These are phyloP conservation scores for Nannochloropsis oceanica DNA, from an alignment of 108 stramenopile species.

Conservation along the genomic window DNA sequence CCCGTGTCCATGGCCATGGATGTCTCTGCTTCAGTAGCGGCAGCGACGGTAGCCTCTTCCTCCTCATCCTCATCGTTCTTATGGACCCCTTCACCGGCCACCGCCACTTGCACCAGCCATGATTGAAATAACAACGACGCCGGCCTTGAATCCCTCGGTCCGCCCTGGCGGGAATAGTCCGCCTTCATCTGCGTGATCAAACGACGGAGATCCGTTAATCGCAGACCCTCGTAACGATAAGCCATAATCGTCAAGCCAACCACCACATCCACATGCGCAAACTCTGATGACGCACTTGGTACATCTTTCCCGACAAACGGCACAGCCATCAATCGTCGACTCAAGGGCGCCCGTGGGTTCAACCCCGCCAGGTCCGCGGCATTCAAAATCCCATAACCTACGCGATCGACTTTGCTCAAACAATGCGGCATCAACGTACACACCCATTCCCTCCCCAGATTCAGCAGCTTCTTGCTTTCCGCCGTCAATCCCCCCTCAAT, in stretches of 20 bases:
- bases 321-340: conserved; percentile 19
- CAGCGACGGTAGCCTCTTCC: neutral
- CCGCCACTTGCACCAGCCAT: neutral
- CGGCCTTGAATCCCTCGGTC: neutral
- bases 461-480: conserved; percentile 21
- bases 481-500: neutral
- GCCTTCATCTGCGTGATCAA: neutral
- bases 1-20: neutral
- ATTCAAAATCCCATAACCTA: conserved; percentile 24
- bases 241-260: conserved; percentile 29
- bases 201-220: neutral
- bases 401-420: conserved; percentile 25
- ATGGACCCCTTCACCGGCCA: neutral
- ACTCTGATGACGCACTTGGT: conserved; percentile 20
- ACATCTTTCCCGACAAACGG: conserved; percentile 36
- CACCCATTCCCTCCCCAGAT: conserved; percentile 13
- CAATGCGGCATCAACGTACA: conserved; percentile 17
- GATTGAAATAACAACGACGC: neutral
- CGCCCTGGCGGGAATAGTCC: neutral
- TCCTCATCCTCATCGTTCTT: neutral
- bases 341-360: neutral
- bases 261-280: conserved; percentile 28
- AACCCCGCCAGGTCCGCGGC: conserved; percentile 5
- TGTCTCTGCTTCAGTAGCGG: neutral
- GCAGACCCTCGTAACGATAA: conserved; percentile 16